A percentile compares a stretch with the other conserved stretches of the same genome.
Evolutionary conservation across 1,139 yeast species (phyloP).

Genomic region (Yarrowia galli): DNA sequence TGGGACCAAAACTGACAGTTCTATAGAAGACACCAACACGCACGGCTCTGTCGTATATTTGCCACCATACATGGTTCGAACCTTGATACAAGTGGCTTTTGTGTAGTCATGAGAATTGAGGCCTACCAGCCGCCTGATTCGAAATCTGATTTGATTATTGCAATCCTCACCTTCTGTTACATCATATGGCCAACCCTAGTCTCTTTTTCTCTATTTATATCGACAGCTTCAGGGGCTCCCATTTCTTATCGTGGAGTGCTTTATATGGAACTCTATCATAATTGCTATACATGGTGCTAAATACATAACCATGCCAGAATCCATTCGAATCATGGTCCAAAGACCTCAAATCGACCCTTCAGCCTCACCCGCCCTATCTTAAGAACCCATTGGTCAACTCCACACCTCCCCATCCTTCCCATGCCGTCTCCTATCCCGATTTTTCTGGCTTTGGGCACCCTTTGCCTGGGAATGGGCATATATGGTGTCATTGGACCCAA

Average conservation of each 20-base stretch:
- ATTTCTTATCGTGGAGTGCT: slow-evolving; percentile 6
- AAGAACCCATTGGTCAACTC: not conserved
- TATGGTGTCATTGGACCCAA: slow-evolving; percentile 34
- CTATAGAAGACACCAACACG: not conserved
- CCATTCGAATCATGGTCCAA: not conserved
- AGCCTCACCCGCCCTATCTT: not conserved
- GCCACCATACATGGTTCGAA: slow-evolving; percentile 30
- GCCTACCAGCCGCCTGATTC: not conserved
- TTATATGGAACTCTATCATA: slow-evolving; percentile 5
- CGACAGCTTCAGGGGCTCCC: not conserved
- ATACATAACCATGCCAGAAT: slow-evolving; percentile 22
- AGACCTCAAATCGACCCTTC: not conserved
- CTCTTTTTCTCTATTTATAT: not conserved
- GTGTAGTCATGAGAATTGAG: too few relatives aligned
- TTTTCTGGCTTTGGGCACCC: slow-evolving; percentile 20
- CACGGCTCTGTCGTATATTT: slow-evolving; percentile 30
- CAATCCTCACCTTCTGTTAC: too few relatives aligned
- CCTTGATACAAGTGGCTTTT: slow-evolving; percentile 8
- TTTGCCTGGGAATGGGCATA: slow-evolving; percentile 24
- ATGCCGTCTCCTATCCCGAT: slow-evolving; percentile 30
- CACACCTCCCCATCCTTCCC: not conserved
- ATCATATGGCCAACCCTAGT: not conserved
- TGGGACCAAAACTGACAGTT: not conserved
- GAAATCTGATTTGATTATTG: too few relatives aligned
- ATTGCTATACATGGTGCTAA: slow-evolving; percentile 14